phyloP scores from a whole-genome alignment of 805 yeast species.

The Dipodascus geniculatus region DNA sequence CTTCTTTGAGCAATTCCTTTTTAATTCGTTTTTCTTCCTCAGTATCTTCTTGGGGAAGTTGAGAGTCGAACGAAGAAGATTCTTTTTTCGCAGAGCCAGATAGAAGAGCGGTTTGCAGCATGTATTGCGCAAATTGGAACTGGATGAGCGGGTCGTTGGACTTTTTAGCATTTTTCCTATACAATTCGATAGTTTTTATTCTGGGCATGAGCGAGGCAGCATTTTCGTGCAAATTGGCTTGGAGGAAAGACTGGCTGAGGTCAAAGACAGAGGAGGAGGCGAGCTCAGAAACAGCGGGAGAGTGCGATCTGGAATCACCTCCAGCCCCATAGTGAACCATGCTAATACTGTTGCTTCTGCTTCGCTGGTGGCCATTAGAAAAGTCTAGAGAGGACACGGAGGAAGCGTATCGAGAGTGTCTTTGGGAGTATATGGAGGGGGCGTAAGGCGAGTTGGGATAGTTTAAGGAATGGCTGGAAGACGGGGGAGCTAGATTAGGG shows the following conservation, averaged over 20 bases:
- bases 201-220: constrained; percentile 46
- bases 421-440: background rate
- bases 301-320: background rate
- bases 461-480: background rate
- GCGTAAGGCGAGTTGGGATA: background rate
- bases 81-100: constrained; percentile 13
- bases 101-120: constrained; percentile 68
- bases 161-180: constrained; percentile 73
- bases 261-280: constrained; percentile 19
- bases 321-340: background rate
- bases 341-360: background rate
- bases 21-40: constrained; percentile 29
- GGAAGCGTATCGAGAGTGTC: background rate
- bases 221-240: constrained; percentile 16
- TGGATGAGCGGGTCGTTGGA: constrained; percentile 78
- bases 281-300: constrained; percentile 6
- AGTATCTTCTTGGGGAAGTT: background rate
- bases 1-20: constrained; percentile 61
- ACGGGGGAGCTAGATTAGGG: background rate
- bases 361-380: background rate
- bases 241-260: constrained; percentile 17
- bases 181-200: constrained; percentile 74
- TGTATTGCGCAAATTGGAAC: constrained; percentile 83
- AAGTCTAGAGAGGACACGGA: background rate
- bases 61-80: background rate